Percentiles rank a stretch among this genome's conserved stretches.
Evolutionary conservation across 495 filamentous ascomycete genomes (phyloP).

Genomic region (Evansstolkia leycettana): DNA sequence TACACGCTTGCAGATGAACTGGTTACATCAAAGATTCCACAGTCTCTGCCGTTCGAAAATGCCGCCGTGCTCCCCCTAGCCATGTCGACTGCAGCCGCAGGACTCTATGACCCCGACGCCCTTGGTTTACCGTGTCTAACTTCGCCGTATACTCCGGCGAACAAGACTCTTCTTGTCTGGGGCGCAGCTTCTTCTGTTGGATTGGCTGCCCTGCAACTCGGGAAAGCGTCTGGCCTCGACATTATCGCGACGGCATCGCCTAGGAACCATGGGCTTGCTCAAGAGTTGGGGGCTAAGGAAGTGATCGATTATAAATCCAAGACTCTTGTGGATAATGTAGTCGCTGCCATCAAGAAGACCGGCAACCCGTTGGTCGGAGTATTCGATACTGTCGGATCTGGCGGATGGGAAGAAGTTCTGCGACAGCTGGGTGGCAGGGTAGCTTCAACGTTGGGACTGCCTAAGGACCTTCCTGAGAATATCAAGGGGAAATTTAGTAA

Average conservation of each 20-base stretch:
- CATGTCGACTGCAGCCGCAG: not conserved
- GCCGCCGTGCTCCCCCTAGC: slow-evolving; percentile 38
- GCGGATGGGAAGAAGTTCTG: not conserved
- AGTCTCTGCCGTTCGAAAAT: slow-evolving; percentile 25
- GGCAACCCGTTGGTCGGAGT: not conserved
- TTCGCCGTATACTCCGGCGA: no score
- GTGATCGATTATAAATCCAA: slow-evolving; percentile 40
- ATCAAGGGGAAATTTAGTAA: not conserved
- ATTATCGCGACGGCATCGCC: slow-evolving; percentile 36
- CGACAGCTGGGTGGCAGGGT: not conserved
- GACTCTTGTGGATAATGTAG: slow-evolving; percentile 11
- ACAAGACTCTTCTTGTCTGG: slow-evolving; percentile 3
- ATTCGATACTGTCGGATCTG: not conserved
- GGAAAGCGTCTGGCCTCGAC: slow-evolving; percentile 35
- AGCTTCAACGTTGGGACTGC: not conserved
- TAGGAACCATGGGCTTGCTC: slow-evolving; percentile 33
- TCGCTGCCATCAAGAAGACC: not conserved
- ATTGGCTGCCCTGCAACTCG: slow-evolving; percentile 7
- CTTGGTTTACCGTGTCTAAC: not conserved
- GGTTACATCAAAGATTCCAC: slow-evolving; percentile 29
- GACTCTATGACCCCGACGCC: not conserved
- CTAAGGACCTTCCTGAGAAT: not conserved
- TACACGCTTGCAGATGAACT: slow-evolving; percentile 24
- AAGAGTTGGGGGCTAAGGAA: slow-evolving; percentile 34
- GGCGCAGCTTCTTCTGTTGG: slow-evolving; percentile 1